phyloP scores from a whole-genome alignment of 208 protist species.

The Leishmania major region DNA sequence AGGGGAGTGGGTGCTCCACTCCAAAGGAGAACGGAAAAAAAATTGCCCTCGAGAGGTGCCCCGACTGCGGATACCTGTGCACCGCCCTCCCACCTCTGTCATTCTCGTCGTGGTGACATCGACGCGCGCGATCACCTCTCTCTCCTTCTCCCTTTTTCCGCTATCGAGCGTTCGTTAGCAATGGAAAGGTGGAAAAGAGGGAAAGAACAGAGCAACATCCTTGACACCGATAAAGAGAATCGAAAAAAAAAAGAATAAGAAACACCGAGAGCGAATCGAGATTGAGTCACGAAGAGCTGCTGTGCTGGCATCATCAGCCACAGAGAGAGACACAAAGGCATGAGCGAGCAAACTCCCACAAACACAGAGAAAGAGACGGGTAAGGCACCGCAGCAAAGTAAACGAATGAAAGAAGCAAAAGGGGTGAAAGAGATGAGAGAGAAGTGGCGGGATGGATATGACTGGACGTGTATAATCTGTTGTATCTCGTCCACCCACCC shows the following conservation, averaged over 20 bases:
- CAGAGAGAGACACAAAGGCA: background rate
- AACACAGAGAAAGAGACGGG: background rate
- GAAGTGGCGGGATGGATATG: background rate
- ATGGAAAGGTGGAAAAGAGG: background rate
- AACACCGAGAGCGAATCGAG: background rate
- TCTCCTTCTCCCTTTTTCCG: background rate
- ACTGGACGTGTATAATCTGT: too few relatives aligned
- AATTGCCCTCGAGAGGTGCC: background rate
- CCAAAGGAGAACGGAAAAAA: background rate
- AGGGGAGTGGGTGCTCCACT: background rate
- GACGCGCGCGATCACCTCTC: background rate
- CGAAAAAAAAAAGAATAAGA: slow-evolving; percentile 15
- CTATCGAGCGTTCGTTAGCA: background rate
- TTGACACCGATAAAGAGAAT: background rate
- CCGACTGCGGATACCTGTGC: background rate
- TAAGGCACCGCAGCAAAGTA: background rate
- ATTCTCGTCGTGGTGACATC: background rate
- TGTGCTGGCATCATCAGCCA: background rate
- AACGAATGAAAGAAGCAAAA: background rate
- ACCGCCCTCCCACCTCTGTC: background rate
- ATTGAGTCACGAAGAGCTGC: background rate
- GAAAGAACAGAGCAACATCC: background rate
- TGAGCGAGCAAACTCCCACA: background rate
- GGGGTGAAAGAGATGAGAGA: too few relatives aligned
- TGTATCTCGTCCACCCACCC: background rate